Conservation (phyloP, 176 grass and related monocot species). For the Melocanna baccifera region DNA sequence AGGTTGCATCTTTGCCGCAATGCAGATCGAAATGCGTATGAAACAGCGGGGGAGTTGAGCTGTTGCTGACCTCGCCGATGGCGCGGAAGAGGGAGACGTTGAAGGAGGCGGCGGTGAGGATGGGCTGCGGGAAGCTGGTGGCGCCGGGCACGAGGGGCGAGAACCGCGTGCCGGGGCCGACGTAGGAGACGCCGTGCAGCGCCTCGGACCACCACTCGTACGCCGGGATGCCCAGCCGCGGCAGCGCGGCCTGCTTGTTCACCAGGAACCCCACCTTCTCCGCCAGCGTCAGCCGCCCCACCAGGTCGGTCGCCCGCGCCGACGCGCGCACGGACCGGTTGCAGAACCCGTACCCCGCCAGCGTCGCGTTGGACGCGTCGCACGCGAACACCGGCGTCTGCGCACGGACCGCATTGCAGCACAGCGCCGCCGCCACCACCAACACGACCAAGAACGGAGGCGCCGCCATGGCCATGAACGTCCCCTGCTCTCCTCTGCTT, state of each 20-base stretch:
- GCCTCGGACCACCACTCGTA: slow-evolving; percentile 99
- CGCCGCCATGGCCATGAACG: slow-evolving; percentile 16
- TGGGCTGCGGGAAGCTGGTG: slow-evolving; percentile 94
- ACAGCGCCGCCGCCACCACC: background rate
- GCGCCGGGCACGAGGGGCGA: slow-evolving; percentile 67
- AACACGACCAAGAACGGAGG: background rate
- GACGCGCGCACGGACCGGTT: slow-evolving; percentile 37
- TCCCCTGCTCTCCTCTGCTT: background rate
- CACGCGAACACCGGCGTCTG: slow-evolving; percentile 81
- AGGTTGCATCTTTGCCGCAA: background rate
- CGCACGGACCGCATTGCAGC: background rate
- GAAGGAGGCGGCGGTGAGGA: slow-evolving; percentile 87
- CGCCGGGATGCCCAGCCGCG: slow-evolving; percentile 72
- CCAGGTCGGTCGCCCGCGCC: slow-evolving; percentile 53
- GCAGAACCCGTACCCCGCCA: slow-evolving; percentile 63
- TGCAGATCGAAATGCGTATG: background rate
- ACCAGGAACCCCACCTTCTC: slow-evolving; percentile 92
- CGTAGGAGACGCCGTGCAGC: slow-evolving; percentile 88
- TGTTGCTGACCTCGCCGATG: slow-evolving; percentile 65
- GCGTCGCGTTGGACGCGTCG: slow-evolving; percentile 56
- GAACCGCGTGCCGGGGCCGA: slow-evolving; percentile 73
- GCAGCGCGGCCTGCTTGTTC: slow-evolving; percentile 63
- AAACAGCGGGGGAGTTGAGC: background rate
- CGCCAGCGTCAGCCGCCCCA: slow-evolving; percentile 59
- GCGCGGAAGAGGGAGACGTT: slow-evolving; percentile 77